Percentiles rank a stretch among this genome's conserved stretches.
Evolutionary conservation across 352 stramenopile genomes (phyloP).

Genomic region (Phytopythium mirpurense): DNA sequence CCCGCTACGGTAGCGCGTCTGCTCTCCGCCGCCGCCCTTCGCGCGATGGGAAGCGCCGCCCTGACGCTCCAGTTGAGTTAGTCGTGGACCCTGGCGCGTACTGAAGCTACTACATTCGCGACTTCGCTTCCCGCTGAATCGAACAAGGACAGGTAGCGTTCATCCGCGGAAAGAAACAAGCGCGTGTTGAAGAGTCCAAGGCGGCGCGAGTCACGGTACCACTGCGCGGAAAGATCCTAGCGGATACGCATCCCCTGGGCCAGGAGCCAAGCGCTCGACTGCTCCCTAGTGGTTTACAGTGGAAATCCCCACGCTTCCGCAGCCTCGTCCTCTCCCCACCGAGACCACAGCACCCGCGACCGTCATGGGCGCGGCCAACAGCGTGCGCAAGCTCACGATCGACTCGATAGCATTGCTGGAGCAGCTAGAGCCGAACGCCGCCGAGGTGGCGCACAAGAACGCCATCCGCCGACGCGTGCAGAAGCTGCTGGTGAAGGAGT

Average conservation of each 20-base stretch:
- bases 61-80: neutral
- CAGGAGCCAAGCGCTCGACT: neutral
- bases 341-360: neutral
- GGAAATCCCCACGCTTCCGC: neutral
- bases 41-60: neutral
- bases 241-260: neutral
- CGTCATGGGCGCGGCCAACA: constrained; percentile 75
- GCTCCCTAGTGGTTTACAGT: neutral
- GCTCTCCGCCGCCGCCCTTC: neutral
- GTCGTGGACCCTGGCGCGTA: neutral
- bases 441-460: constrained; percentile 44
- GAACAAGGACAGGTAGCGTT: neutral
- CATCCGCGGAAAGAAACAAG: constrained; percentile 1
- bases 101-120: neutral
- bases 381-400: constrained; percentile 74
- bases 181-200: neutral
- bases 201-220: neutral
- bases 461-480: constrained; percentile 49
- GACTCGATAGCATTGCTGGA: constrained; percentile 76
- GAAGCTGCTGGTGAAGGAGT: constrained; percentile 38
- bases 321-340: neutral
- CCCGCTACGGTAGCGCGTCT: neutral
- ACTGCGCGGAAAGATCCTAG: constrained; percentile 1
- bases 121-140: neutral
- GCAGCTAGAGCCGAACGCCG: constrained; percentile 67